Base-by-base conservation (phyloP, 2,329 filamentous ascomycete genomes). In the Phyllosticta paracitricarpa region DNA sequence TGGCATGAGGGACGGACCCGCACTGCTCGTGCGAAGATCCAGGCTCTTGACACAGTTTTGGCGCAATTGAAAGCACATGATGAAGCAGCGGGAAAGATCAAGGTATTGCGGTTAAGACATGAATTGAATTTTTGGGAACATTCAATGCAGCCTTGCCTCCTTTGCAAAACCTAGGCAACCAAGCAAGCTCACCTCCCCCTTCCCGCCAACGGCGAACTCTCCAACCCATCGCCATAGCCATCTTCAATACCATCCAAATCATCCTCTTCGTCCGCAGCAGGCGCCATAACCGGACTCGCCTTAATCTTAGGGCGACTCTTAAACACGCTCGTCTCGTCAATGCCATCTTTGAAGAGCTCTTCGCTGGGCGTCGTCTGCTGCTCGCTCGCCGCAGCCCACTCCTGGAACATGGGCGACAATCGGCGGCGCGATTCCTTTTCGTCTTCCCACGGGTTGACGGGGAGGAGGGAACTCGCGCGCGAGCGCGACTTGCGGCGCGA, bases 281-380 rank as follows among this genome's bases (percentile, higher is more conserved):
- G 70, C 58, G 66, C 68, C 56, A 71, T 71, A 1, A 85, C 71
- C 1, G 91, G 91, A 71, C 91, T 96, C 10, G 84, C 83, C 65
- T 87, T 86, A 66, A 97, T 84, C 72, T 86, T 88, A 0, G 92
- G 92, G 65, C 92, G 77, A 65, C 89, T 92, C 75, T 87, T 89
- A 72, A 97, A 97, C 1, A 96, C 87, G 26, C 87, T 88, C 63
- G 89, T 87, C 22, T 75, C 24, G 72, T 74, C 63, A 76, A 64
- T 63, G 61, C 54, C 58, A 6, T 53, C 62, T 22, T 71, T 68
- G 67, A 61, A 57, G 51, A 61, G 19, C 55, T 56, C 55, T 14
- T 55, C 52, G 14, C 33, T 51, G 3, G 61, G 61, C 60, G 63
- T 53, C 56, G 53, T 48, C 48, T 51, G 53, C 48, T 51, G 53